phyloP scores from a whole-genome alignment of 2,329 filamentous ascomycete genomes.

The Passalora sequoiae region DNA sequence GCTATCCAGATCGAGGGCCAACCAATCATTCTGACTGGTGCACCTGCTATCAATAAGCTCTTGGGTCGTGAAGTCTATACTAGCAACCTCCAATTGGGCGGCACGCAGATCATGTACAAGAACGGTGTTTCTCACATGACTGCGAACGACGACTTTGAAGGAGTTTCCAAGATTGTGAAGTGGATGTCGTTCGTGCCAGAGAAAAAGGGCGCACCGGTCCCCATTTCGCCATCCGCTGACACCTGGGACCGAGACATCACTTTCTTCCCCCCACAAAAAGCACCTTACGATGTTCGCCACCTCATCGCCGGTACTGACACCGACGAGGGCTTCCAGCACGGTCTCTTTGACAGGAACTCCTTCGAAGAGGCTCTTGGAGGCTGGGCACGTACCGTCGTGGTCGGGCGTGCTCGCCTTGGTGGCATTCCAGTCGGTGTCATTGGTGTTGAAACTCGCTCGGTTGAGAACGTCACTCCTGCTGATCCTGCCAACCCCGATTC shows the following conservation, averaged over 20 bases:
- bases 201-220: constrained; percentile 86
- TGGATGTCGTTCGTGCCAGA: constrained; percentile 98
- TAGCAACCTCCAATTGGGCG: constrained; percentile 96
- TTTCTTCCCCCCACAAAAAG: constrained; percentile 74
- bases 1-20: constrained; percentile 98
- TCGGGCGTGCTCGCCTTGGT: constrained; percentile 90
- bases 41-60: constrained; percentile 94
- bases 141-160: constrained; percentile 93
- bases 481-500: constrained; percentile 98
- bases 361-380: constrained; percentile 95
- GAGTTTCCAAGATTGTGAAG: constrained; percentile 94
- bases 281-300: constrained; percentile 88
- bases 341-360: constrained; percentile 93
- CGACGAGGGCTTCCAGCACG: constrained; percentile 77
- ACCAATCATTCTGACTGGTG: constrained; percentile 97
- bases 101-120: constrained; percentile 99
- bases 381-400: constrained; percentile 94
- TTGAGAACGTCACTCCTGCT: constrained; percentile 94
- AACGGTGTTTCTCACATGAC: constrained; percentile 99
- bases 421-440: constrained; percentile 99
- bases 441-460: constrained; percentile 87
- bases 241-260: constrained; percentile 88
- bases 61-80: constrained; percentile 98
- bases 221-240: constrained; percentile 81
- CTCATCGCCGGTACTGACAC: constrained; percentile 85